Base-by-base conservation (phyloP, 2,329 filamentous ascomycete genomes). In the Ophiocordyceps robertsii region DNA sequence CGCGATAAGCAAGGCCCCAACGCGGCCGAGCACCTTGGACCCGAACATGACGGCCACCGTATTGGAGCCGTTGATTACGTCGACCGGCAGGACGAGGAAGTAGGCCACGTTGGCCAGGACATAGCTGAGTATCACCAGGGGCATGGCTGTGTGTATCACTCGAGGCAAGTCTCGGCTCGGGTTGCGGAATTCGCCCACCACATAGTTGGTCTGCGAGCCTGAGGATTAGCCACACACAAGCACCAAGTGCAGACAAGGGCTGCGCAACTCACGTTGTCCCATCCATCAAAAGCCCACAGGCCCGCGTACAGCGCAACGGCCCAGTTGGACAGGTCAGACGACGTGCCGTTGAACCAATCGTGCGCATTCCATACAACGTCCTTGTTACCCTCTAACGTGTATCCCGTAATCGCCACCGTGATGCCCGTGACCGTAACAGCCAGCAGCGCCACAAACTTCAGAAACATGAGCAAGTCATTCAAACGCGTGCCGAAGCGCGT, bases 21-120 rank as follows among this genome's bases (percentile, higher is more conserved):
- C 66, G 2, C 83, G 76, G 2, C 92, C 92, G 56, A 96, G 94
- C 30, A 96, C 89, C 58, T 90, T 82, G 48, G 74, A 75, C 38
- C 92, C 92, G 56, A 98, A 98, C 49, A 88, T 80, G 21, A 98
- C 90, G 13, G 89, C 92, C n/a, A 98, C 82, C 0, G 92, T 96
- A 64, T 96, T 95, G 55, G 82, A 84, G 7, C 78, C 80, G 60
- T 93, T 86, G 64, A 96, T 88, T 27, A 79, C 73, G 3, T 75
- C 73, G 41, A 84, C 67, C 1, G 92, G 89, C 1, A 98, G 75
- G 29, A 98, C 92, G 47, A 98, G 79, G 61, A 95, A 94, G 67
- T 98, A 98, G 27, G 88, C 77, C 35, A 95, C 64, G 59, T 96
- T 98, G 50, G 90, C 90, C 40, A 96, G 72, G 29, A 96, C 70